Evolutionary conservation across 2,329 filamentous ascomycete species (phyloP).

Genomic region (Diaporthe sp.): DNA sequence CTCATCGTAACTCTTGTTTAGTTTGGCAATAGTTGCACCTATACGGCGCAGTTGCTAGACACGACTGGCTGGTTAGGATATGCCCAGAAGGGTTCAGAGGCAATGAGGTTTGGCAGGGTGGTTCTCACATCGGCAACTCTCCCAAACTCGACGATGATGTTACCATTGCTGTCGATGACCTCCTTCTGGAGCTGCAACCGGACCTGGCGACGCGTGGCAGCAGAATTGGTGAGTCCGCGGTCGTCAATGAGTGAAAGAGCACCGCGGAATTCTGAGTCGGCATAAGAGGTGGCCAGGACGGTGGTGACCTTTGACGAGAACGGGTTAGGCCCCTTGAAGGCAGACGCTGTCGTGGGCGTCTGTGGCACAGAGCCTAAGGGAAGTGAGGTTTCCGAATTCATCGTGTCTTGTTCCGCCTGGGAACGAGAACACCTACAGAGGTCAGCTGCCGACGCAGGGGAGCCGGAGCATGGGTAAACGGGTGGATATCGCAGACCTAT

Average conservation of each 20-base stretch:
- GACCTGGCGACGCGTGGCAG: constrained; percentile 82
- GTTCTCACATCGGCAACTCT: constrained; percentile 83
- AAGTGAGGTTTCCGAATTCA: constrained; percentile 38
- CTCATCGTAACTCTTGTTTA: constrained; percentile 84
- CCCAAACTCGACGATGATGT: constrained; percentile 89
- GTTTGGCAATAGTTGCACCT: constrained; percentile 79
- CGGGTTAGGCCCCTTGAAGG: constrained; percentile 68
- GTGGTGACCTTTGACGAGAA: constrained; percentile 85
- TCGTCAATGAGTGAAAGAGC: constrained; percentile 83
- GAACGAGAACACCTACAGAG: background rate
- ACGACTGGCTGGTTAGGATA: constrained; percentile 26
- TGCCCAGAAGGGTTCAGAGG: background rate
- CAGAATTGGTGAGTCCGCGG: constrained; percentile 77
- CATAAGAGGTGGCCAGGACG: constrained; percentile 91
- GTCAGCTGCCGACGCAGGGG: background rate
- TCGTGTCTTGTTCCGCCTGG: constrained; percentile 24
- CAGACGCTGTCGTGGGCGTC: constrained; percentile 46
- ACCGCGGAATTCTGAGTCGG: constrained; percentile 91
- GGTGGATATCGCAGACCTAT: background rate
- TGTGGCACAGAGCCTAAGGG: constrained; percentile 47
- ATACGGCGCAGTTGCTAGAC: constrained; percentile 87
- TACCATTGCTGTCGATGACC: constrained; percentile 91
- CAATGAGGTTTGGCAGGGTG: background rate
- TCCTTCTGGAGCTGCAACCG: constrained; percentile 90
- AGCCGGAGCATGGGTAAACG: background rate